phyloP scores from a whole-genome alignment of 306 rosid genomes.

The Benincasa hispida region DNA sequence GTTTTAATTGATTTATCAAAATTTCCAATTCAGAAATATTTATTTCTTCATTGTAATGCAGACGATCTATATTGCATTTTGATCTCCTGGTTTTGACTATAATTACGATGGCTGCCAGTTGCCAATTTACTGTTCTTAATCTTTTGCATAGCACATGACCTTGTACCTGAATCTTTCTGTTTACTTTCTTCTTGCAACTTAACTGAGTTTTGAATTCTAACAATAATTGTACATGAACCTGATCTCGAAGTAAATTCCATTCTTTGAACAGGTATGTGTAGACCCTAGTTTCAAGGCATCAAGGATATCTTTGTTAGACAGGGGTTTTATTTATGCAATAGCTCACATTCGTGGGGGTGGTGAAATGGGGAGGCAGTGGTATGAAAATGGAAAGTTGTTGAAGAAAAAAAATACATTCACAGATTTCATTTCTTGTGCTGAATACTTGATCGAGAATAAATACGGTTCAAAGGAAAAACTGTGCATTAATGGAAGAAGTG shows the following conservation, averaged over 20 bases:
- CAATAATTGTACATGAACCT: not conserved
- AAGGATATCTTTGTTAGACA: slow-evolving; percentile 78
- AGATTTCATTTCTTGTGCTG: slow-evolving; percentile 85
- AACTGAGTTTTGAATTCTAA: not conserved
- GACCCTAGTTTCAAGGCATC: slow-evolving; percentile 71
- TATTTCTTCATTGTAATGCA: not conserved
- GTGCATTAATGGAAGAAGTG: slow-evolving; percentile 84
- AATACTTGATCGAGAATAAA: slow-evolving; percentile 62
- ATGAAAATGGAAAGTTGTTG: slow-evolving; percentile 81
- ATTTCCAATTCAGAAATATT: not conserved
- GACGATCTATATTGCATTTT: not conserved
- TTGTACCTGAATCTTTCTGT: not conserved
- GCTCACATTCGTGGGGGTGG: slow-evolving; percentile 97
- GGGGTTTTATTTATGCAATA: slow-evolving; percentile 76
- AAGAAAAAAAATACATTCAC: slow-evolving; percentile 85
- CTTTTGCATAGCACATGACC: not conserved
- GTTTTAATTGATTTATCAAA: not conserved
- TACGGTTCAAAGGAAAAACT: slow-evolving; percentile 63
- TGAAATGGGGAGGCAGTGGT: slow-evolving; percentile 99
- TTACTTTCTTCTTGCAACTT: not conserved
- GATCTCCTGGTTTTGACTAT: not conserved
- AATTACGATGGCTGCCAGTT: not conserved
- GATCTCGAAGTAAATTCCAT: slow-evolving; percentile 11
- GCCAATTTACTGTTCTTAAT: not conserved
- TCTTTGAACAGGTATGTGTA: slow-evolving; percentile 40